Base-by-base conservation (phyloP, 2,329 filamentous ascomycete genomes). In the Orbilia brochopaga region DNA sequence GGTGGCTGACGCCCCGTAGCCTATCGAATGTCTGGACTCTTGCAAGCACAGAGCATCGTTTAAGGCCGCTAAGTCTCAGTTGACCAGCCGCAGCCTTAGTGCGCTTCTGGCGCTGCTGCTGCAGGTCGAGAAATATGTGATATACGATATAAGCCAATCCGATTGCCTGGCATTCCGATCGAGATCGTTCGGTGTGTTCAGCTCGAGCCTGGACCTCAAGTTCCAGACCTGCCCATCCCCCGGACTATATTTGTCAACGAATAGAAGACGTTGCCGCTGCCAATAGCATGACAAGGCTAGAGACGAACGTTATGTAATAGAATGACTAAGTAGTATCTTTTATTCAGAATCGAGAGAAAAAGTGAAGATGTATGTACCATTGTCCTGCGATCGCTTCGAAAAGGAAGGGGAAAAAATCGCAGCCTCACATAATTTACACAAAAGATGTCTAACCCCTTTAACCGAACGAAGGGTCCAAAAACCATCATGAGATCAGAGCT, bases 261-360 rank as follows among this genome's bases (percentile, higher is more conserved):
- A 19, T 63, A 58, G 27, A n/a, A n/a, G n/a, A n/a, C n/a, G n/a
- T n/a, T n/a, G n/a, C 65, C 65, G 65, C 65, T 50, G 58, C 62
- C 58, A 56, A 32, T 55, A 27, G 23, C 30, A 53, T 50, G 15
- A 23, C 24, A 8, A 15, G 37, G 44, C 48, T 40, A 61, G 27
- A 50, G 35, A 42, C 15, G 56, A 24, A 24, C 6, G 1, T 23
- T 57, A 54, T 19, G 15, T 63, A 46, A 44, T 44, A 69, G 46
- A 40, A 19, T 53, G 37, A 32, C 27, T 46, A n/a, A n/a, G n/a
- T n/a, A n/a, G n/a, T n/a, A 58, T 54, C 58, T 51, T 59, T 55
- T 60, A 62, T 57, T 62, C 42, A 40, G 23, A 32, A 27, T 5
- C 11, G n/a, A 24, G 40, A 11, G 35, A 19, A 32, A 19, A 23